A percentile compares a stretch with the other conserved stretches of the same genome.
These are phyloP conservation scores for Nakazawaea laoshanensis DNA, from an alignment of 805 yeast species.

Conservation along the genomic window DNA sequence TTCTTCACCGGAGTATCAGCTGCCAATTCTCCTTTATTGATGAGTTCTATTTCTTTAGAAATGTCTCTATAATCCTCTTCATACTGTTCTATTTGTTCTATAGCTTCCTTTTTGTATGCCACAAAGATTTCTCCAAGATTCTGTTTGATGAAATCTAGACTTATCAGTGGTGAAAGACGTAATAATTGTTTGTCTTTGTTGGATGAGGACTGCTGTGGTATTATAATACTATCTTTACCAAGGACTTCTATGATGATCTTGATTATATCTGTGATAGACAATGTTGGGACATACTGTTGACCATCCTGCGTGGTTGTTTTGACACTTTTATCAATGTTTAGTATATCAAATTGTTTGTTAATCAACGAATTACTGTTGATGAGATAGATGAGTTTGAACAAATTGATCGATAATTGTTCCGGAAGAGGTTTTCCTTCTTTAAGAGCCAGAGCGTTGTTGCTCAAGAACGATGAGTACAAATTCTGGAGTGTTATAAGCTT, in stretches of 20 bases:
- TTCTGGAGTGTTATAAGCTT: slow-evolving; percentile 28
- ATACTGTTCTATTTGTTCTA: slow-evolving; percentile 27
- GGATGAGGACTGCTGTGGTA: slow-evolving; percentile 11
- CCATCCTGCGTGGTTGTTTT: slow-evolving; percentile 14
- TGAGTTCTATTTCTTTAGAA: slow-evolving; percentile 28
- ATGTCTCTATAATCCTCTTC: slow-evolving; percentile 27
- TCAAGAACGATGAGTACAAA: slow-evolving; percentile 22
- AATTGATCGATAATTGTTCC: slow-evolving; percentile 25
- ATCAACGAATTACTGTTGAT: slow-evolving; percentile 27
- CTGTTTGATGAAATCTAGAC: slow-evolving; percentile 23
- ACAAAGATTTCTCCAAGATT: slow-evolving; percentile 24
- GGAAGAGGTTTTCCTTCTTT: slow-evolving; percentile 22
- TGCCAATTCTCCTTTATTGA: slow-evolving; percentile 26
- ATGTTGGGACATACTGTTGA: slow-evolving; percentile 14
- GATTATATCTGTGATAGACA: slow-evolving; percentile 25
- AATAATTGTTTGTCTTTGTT: slow-evolving; percentile 19
- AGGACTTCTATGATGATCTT: slow-evolving; percentile 26
- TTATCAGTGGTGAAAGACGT: slow-evolving; percentile 21
- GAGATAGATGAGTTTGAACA: slow-evolving; percentile 25
- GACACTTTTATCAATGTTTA: slow-evolving; percentile 21
- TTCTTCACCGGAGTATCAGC: not conserved
- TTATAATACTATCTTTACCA: slow-evolving; percentile 17
- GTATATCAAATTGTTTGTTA: slow-evolving; percentile 24
- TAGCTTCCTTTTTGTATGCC: slow-evolving; percentile 22
- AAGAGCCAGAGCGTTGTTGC: slow-evolving; percentile 18